Evolutionary conservation across 768 basidiomycete species (phyloP), one percentile per base, ranked within the genome.

Genomic region (Phlebiopsis gigantea): DNA sequence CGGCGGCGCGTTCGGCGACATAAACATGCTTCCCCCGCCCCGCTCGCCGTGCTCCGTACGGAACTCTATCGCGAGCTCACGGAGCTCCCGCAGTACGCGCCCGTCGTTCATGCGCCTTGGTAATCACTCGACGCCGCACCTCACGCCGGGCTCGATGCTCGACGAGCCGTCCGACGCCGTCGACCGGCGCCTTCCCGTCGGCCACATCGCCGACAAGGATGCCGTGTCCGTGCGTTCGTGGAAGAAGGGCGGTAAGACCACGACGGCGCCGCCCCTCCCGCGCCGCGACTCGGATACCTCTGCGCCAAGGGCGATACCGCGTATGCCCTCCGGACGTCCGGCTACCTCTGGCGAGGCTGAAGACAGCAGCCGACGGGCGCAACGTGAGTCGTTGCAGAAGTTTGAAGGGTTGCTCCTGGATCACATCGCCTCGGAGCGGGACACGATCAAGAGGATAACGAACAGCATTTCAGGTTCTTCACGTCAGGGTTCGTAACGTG

Each of bases 391-490:
- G 26, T 67, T 85, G 58, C 76, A 72, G 71, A 81, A 77, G 70
- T 72, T 93, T 61, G 89, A 93, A 67, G 90, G 89, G 59, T 79
- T 93, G 82, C 72, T 93, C 52, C 72, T 84, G 53, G 84, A 87
- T 68, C 91, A 93, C 67, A 87, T 93, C 75, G 87, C 88, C 71
- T 79, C 84, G 52, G 91, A 93, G 72, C 84, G 83, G 73, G 87
- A 90, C 65, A 84, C 82, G 30, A 77, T 93, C 63, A 87, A 81
- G 73, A 77, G 83, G 71, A 91, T 93, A 67, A 85, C 91, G 52
- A 71, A 67, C 63, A 77, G 65, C 47, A 63, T 64, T 49, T 66
- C 65, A 1, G 30, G 31, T 19, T n/a, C 34, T 26, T 48, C 55
- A 24, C 55, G 42, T 22, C 31, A 39, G 28, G 21, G 25, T 10